Evolutionary conservation across 495 filamentous ascomycete species (phyloP).

Genomic region (Penicillium waksmanii): DNA sequence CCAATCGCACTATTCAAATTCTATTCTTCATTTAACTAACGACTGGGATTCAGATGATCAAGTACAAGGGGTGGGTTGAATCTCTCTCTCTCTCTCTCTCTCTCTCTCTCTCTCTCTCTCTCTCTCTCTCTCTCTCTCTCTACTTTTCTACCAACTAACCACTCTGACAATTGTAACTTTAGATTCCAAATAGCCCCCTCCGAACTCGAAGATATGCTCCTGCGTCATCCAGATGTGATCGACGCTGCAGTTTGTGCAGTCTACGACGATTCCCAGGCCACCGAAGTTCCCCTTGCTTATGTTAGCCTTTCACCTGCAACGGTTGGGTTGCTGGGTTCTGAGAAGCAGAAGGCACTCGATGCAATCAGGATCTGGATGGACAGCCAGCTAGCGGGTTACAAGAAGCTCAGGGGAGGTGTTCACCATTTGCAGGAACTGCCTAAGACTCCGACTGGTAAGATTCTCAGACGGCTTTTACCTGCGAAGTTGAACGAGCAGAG

Average conservation of each 20-base stretch:
- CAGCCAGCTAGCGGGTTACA: constrained; percentile 23
- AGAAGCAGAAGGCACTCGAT: constrained; percentile 36
- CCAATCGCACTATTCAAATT: neutral
- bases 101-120: neutral
- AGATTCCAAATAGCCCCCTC: constrained; percentile 80
- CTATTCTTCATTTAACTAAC: neutral
- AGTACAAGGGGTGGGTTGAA: constrained; percentile 43
- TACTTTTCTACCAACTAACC: neutral
- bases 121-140: neutral
- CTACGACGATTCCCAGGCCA: constrained; percentile 62
- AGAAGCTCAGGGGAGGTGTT: constrained; percentile 28
- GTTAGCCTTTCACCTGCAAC: constrained; percentile 46
- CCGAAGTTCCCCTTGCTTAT: constrained; percentile 77
- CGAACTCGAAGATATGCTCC: constrained; percentile 72
- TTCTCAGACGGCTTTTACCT: constrained; percentile 23
- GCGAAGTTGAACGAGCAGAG: constrained; percentile 19
- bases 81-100: neutral
- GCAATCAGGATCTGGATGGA: constrained; percentile 23
- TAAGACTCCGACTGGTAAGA: constrained; percentile 29
- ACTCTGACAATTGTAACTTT: neutral
- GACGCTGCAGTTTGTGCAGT: constrained; percentile 77
- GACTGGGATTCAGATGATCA: constrained; percentile 44
- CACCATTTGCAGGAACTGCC: constrained; percentile 24
- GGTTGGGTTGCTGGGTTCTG: constrained; percentile 38
- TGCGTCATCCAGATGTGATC: constrained; percentile 65